Evolutionary conservation across 2,329 filamentous ascomycete genomes (phyloP), one percentile per base, ranked within the genome.

Genomic region (Colletotrichum godetiae): DNA sequence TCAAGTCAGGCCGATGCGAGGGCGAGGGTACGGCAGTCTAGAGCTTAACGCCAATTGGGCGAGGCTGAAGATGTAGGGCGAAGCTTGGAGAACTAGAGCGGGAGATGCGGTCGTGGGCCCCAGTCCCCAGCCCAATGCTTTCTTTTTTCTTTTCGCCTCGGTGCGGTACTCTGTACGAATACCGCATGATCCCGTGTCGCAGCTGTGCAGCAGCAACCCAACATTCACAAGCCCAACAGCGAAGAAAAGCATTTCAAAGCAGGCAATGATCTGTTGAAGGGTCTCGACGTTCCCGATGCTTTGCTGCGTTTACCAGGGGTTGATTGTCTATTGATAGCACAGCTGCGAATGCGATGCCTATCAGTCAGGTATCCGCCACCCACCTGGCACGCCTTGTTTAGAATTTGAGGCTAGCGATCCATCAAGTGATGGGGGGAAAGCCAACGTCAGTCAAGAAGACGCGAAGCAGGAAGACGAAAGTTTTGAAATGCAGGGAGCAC

Each of bases 191-290:
- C 22, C 53, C 55, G 59, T 31, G 58, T 42, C 27, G 59, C 33
- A 61, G 53, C 56, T 13, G 57, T 55, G 62, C 62, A 53, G 29
- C 10, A 49, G 19, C 19, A 49, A 49, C 42, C 42, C 19, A 29
- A 24, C 46, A 57, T 27, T 46, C 33, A n/a, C 46, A 29, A 49
- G 59, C 58, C 59, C 53, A 42, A 27, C 29, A 13, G 57, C 42
- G 42, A 49, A 33, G 22, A 58, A 59, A 53, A 56, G 69, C 52
- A 63, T 58, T 5, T 19, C 55, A 27, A 29, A 52, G 53, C 31
- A 69, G 59, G 33, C 33, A 31, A 55, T 46, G 59, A 56, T 69
- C 59, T 33, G 42, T 55, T 56, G 53, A 59, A 59, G 58, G 65
- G 69, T 58, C 52, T 33, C 29, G 19, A 22, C 3, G n/a, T 19